Evolutionary conservation across 1,139 yeast genomes (phyloP).

Genomic region (Yamadazyma sp.): DNA sequence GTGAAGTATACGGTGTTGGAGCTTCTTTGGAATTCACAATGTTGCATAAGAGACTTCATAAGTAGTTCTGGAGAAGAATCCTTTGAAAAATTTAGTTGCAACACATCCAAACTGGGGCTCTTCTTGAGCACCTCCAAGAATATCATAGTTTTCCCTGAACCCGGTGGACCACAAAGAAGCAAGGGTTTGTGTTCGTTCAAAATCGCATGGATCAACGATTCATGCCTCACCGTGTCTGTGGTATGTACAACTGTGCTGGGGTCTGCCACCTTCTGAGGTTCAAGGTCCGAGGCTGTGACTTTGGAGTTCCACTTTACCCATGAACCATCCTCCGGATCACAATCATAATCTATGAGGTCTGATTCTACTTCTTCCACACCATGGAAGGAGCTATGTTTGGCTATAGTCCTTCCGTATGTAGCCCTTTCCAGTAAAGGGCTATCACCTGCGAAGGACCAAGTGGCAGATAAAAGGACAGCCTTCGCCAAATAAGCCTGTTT

Average conservation of each 20-base stretch:
- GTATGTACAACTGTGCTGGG: conserved; percentile 79
- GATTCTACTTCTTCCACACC: conserved; percentile 12
- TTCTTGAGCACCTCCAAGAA: conserved; percentile 66
- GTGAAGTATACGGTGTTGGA: conserved; percentile 52
- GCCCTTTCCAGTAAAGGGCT: conserved; percentile 38
- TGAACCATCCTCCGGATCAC: conserved; percentile 41
- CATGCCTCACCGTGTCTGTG: conserved; percentile 72
- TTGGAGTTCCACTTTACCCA: conserved; percentile 49
- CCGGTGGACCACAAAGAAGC: conserved; percentile 94
- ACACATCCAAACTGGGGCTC: conserved; percentile 57
- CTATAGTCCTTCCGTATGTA: conserved; percentile 35
- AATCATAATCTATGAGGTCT: conserved; percentile 42
- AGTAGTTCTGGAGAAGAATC: conserved; percentile 70
- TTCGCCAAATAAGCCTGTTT: conserved; percentile 29
- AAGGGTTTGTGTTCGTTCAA: conserved; percentile 61
- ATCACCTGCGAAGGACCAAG: conserved; percentile 78
- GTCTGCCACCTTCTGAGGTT: conserved; percentile 60
- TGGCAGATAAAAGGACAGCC: conserved; percentile 43
- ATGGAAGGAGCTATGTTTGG: conserved; percentile 18
- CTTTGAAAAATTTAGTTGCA: conserved; percentile 80
- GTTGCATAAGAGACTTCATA: conserved; percentile 67
- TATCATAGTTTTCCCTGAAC: conserved; percentile 96
- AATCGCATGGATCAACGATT: conserved; percentile 56
- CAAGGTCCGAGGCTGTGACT: conserved; percentile 53
- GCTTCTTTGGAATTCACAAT: conserved; percentile 61